Conservation (phyloP, 257 asterid genomes). For the Ehretia macrophylla region DNA sequence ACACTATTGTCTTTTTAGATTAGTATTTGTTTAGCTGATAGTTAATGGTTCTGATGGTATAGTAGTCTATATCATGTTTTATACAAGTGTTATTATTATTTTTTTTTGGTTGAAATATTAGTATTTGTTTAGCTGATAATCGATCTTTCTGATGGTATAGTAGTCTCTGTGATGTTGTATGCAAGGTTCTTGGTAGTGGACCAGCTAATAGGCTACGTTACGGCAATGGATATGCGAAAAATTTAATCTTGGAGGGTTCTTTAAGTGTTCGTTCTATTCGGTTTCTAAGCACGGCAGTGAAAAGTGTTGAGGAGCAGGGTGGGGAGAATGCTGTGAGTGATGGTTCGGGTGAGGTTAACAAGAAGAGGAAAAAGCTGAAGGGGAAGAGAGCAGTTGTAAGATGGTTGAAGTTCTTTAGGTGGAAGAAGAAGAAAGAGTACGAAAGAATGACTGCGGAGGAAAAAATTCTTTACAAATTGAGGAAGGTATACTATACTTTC, state of each 20-base stretch:
- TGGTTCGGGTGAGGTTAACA: constrained; percentile 35
- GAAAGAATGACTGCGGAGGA: constrained; percentile 80
- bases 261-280: constrained; percentile 41
- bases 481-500: constrained; percentile 36
- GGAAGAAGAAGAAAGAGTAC: constrained; percentile 71
- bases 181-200: constrained; percentile 34
- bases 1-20: too few relatives aligned
- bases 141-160: constrained; percentile 14
- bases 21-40: not conserved
- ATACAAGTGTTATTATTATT: not conserved
- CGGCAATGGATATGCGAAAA: constrained; percentile 19
- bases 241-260: constrained; percentile 29
- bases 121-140: not conserved
- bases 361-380: constrained; percentile 76
- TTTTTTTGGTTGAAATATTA: too few relatives aligned
- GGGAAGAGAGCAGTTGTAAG: constrained; percentile 85
- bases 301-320: constrained; percentile 27
- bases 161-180: constrained; percentile 27
- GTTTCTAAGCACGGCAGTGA: constrained; percentile 17
- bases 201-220: constrained; percentile 16
- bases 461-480: constrained; percentile 61
- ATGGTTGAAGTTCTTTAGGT: constrained; percentile 88
- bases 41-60: not conserved
- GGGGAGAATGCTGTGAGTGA: constrained; percentile 20
- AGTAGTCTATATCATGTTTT: not conserved